Base-by-base conservation (phyloP, 2,329 filamentous ascomycete genomes). In the Sarocladium brachiariae region DNA sequence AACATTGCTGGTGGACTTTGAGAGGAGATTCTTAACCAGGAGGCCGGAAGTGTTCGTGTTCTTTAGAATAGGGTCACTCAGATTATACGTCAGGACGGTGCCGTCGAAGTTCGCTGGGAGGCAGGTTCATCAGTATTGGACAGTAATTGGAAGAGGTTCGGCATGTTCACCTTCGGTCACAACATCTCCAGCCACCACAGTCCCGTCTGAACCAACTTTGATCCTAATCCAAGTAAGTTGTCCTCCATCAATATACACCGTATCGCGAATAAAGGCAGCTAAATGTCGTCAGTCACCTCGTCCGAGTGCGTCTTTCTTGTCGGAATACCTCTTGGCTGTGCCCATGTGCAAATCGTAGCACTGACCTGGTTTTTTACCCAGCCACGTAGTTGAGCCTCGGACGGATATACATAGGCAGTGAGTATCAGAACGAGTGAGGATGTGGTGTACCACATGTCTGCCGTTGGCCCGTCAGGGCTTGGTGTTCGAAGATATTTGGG, bases 161-260 rank as follows among this genome's bases (percentile, higher is more conserved):
- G n/a, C n/a, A n/a, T n/a, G n/a, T n/a, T n/a, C n/a, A n/a, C n/a
- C n/a, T n/a, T n/a, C n/a, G n/a, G n/a, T n/a, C n/a, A n/a, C n/a
- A n/a, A n/a, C n/a, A n/a, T n/a, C n/a, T n/a, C n/a, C n/a, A n/a
- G n/a, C n/a, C n/a, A n/a, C n/a, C n/a, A n/a, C n/a, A n/a, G n/a
- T n/a, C n/a, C n/a, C n/a, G n/a, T n/a, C n/a, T n/a, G n/a, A n/a
- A 2, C 76, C 79, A 57, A 78, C 69, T 2, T 68, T 62, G 48
- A 78, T 57, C 10, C 73, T 74, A 30, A 65, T 55, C 80, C 82
- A 86, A 53, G 55, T 71, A 10, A 84, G 61, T 37, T 61, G 55
- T 3, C 84, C 84, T 33, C 84, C 84, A 60, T 87, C 83, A 19
- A 87, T 63, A 59, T 84, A 87, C 14, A 86, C 65, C 2, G 75